Evolutionary conservation across 495 filamentous ascomycete genomes (phyloP).

Genomic region (Hyaloscypha bicolor): DNA sequence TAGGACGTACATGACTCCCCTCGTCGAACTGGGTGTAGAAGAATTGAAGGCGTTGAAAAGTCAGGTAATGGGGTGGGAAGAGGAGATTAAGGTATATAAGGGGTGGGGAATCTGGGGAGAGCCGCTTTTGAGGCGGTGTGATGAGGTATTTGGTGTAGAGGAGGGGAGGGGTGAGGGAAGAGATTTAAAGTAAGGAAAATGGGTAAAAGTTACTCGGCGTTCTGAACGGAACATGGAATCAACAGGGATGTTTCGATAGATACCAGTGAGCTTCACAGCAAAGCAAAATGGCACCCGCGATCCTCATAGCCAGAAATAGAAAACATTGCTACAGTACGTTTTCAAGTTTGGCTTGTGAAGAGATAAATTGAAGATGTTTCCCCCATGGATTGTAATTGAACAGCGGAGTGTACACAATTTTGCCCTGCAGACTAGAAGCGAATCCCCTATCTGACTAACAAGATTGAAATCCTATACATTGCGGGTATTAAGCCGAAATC

Average conservation of each 20-base stretch:
- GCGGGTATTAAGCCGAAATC: no score
- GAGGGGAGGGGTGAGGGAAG: slow-evolving; percentile 5
- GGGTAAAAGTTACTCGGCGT: not conserved
- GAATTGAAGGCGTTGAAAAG: slow-evolving; percentile 50
- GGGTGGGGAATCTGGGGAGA: slow-evolving; percentile 52
- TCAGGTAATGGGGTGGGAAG: slow-evolving; percentile 54
- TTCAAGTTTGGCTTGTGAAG: not conserved
- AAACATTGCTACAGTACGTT: not conserved
- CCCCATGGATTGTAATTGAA: not conserved
- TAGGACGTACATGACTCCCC: slow-evolving; percentile 50
- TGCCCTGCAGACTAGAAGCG: no score
- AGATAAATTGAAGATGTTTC: not conserved
- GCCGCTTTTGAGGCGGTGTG: slow-evolving; percentile 44
- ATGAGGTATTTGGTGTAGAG: not conserved
- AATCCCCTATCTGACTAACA: no score
- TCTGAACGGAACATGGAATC: not conserved
- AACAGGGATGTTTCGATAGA: not conserved
- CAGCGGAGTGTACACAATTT: no score
- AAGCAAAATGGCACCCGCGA: not conserved
- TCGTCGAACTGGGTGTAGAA: slow-evolving; percentile 35
- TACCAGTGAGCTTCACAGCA: not conserved
- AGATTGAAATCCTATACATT: no score
- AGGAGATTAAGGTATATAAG: slow-evolving; percentile 55
- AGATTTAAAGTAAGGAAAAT: not conserved
- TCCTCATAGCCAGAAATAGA: not conserved